Evolutionary conservation across 305 asterid species (phyloP).

Genomic region (Solanum chacoense): DNA sequence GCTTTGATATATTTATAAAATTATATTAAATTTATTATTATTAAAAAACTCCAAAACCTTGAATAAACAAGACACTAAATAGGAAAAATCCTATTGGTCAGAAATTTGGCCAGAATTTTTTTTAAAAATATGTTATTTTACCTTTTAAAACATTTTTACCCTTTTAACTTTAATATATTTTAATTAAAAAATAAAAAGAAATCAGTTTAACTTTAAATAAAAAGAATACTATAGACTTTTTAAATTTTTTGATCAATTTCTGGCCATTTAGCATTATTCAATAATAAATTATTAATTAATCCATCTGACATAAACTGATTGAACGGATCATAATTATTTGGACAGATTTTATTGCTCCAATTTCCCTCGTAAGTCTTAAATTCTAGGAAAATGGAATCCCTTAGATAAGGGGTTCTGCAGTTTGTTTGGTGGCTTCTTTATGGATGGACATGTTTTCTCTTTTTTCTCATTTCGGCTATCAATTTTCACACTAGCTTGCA

Average conservation of each 20-base stretch:
- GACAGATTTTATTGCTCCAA: neutral
- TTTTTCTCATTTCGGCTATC: neutral
- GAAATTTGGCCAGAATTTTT: too few relatives aligned
- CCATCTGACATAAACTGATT: neutral
- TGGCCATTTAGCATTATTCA: too few relatives aligned
- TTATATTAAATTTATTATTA: too few relatives aligned
- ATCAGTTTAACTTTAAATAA: too few relatives aligned
- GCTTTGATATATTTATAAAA: neutral
- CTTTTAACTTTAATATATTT: too few relatives aligned
- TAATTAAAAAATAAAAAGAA: too few relatives aligned
- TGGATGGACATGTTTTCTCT: neutral
- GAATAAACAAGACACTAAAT: neutral
- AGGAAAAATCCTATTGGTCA: neutral
- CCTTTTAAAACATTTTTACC: too few relatives aligned
- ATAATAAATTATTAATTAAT: neutral
- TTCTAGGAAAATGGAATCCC: neutral
- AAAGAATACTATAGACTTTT: too few relatives aligned
- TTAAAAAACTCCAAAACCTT: neutral
- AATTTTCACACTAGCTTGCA: neutral
- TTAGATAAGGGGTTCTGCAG: neutral
- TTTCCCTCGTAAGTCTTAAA: neutral
- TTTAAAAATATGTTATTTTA: too few relatives aligned
- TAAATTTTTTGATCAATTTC: too few relatives aligned
- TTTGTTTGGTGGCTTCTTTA: neutral
- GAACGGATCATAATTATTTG: neutral